A percentile compares a stretch with the other conserved stretches of the same genome.
phyloP scores from a whole-genome alignment of 1,139 yeast species.

The Kodamaea ohmeri region DNA sequence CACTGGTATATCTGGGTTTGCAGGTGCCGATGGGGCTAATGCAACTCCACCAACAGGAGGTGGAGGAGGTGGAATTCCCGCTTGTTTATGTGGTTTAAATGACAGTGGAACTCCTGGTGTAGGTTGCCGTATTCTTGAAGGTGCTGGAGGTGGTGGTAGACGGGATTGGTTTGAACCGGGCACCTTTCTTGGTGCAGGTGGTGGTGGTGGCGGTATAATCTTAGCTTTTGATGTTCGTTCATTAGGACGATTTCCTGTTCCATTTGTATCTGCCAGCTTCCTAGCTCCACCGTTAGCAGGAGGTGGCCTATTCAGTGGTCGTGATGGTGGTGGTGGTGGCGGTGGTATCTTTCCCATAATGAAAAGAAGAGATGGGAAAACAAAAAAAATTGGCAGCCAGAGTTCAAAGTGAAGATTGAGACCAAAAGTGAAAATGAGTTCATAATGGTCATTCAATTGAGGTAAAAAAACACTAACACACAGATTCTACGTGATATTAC shows the following conservation, averaged over 20 bases:
- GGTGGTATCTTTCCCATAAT: slow-evolving; percentile 10
- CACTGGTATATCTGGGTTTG: too few species aligned
- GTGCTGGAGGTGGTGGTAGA: slow-evolving; percentile 7
- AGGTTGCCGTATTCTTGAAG: slow-evolving; percentile 18
- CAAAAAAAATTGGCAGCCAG: slow-evolving; percentile 1
- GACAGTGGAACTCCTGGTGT: slow-evolving; percentile 17
- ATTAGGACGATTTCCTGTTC: background rate
- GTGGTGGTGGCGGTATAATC: background rate
- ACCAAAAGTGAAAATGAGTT: background rate
- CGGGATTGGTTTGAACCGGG: background rate
- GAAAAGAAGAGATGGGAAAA: slow-evolving; percentile 3
- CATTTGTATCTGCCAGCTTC: too few species aligned
- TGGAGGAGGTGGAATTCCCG: slow-evolving; percentile 9
- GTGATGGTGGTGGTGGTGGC: slow-evolving; percentile 14
- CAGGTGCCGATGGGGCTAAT: slow-evolving; percentile 13
- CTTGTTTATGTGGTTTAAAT: slow-evolving; percentile 25
- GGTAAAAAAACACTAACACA: too few species aligned
- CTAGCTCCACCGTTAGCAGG: too few species aligned
- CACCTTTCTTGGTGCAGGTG: slow-evolving; percentile 9
- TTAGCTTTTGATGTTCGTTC: background rate
- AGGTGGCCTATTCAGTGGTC: background rate
- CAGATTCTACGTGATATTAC: too few species aligned
- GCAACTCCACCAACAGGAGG: slow-evolving; percentile 9
- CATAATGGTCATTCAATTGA: background rate
- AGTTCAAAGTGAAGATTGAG: too few species aligned